Evolutionary conservation across 2,329 filamentous ascomycete species (phyloP).

Genomic region (Hysterium pulicare): DNA sequence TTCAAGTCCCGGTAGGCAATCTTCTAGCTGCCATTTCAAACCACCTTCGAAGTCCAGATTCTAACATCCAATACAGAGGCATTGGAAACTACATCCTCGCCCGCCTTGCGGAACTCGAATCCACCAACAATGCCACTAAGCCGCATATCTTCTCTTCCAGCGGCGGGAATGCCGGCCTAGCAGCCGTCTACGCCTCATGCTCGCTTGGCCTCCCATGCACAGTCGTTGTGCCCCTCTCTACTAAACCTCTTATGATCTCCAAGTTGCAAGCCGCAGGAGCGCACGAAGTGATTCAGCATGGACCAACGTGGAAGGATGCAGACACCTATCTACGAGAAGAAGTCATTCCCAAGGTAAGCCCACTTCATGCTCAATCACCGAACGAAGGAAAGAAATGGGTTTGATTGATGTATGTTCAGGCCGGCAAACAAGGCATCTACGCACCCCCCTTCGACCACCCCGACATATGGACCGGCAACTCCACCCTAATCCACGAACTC

Average conservation of each 20-base stretch:
- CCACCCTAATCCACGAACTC: constrained; percentile 56
- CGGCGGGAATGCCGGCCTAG: constrained; percentile 81
- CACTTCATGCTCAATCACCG: constrained; percentile 3
- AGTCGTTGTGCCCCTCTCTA: constrained; percentile 68
- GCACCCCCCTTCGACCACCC: constrained; percentile 68
- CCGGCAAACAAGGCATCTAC: constrained; percentile 51
- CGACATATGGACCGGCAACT: constrained; percentile 64
- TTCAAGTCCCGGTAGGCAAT: constrained; percentile 65
- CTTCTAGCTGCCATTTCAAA: neutral
- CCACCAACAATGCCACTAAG: constrained; percentile 18
- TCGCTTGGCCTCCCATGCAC: constrained; percentile 65
- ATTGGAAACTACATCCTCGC: constrained; percentile 69
- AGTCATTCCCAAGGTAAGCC: constrained; percentile 45
- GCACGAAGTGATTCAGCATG: constrained; percentile 65
- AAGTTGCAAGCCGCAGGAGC: constrained; percentile 67
- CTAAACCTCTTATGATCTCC: constrained; percentile 65
- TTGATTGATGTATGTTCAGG: no score
- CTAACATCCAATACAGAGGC: constrained; percentile 40
- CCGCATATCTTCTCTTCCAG: constrained; percentile 76
- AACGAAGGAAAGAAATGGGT: no score
- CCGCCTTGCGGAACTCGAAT: constrained; percentile 38
- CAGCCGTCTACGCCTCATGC: constrained; percentile 69
- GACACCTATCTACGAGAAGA: constrained; percentile 62
- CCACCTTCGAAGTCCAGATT: neutral
- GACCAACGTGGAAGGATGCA: constrained; percentile 66